Conservation (phyloP, 257 asterid genomes). For the Solanum paucissectum region DNA sequence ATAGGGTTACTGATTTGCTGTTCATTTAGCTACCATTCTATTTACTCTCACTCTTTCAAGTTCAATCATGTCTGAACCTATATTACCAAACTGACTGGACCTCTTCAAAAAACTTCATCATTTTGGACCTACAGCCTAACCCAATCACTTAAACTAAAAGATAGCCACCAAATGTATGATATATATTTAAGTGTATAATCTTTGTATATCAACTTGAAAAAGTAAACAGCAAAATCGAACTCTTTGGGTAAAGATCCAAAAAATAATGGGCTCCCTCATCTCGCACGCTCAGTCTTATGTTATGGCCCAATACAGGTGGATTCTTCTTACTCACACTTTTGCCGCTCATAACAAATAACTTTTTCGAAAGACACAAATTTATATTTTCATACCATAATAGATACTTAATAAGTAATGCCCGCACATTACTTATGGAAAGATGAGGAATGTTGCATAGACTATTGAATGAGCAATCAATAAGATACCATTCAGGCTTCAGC, state of each 20-base stretch:
- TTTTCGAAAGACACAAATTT: background rate
- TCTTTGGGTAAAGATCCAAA: background rate
- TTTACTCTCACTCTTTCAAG: background rate
- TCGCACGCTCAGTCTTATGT: background rate
- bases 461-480: background rate
- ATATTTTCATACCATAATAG: background rate
- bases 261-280: background rate
- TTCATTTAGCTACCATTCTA: background rate
- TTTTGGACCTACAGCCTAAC: background rate
- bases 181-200: background rate
- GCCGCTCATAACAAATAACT: background rate
- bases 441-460: background rate
- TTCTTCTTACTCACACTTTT: background rate
- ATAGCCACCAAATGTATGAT: background rate
- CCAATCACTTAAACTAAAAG: background rate
- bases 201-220: background rate
- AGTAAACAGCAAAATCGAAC: background rate
- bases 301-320: background rate
- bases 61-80: background rate
- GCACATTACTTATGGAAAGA: background rate
- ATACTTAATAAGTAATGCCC: background rate
- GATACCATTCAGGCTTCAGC: background rate
- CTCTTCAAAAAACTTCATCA: background rate
- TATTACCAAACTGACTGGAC: background rate
- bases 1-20: background rate